Evolutionary conservation across 768 basidiomycete genomes (phyloP), one percentile per base, ranked within the genome.

Genomic region (Lactarius hengduanensis): DNA sequence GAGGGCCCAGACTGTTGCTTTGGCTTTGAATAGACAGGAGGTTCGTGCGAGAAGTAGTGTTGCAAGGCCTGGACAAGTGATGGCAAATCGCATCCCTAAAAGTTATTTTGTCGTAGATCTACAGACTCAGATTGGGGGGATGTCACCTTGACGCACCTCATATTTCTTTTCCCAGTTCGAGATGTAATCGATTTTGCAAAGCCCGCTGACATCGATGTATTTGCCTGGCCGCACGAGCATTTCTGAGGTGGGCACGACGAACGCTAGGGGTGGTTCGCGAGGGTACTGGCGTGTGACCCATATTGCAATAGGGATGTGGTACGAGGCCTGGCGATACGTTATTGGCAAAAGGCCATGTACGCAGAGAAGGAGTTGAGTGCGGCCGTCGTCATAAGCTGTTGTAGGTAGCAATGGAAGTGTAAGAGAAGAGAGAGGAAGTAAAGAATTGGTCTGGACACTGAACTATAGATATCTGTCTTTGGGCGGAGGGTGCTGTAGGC

Each of bases 321-420:
- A 99, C 2, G 89, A 81, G 0, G 86, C 78, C 1, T 81, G 77
- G 58, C 90, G 83, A 79, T 86, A 96, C 0, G 83, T 77, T 71
- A 99, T 97, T 4, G 94, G 95, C 1, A 99, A 81, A 5, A 98
- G 84, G 11, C 97, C 97, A 73, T 97, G 92, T 3, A 96, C 72
- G 70, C 93, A 94, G 64, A 98, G 87, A 32, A 99, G 84, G 20
- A 98, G 82, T 73, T 96, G 94, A 0, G 93, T 89, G 43, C 96
- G 87, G 57, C 97, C 97, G 70, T 97, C 94, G 76, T 99, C 94
- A 78, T 92, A 95, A 0, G 91, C 94, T 97, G 74, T 15, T 64
- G 59, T 71, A 43, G 62, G 57, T 59, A 32, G 34, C 9, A 50
- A 61, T 69, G 57, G 67, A 40, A 53, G 66, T 64, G 71, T 53